These are phyloP conservation scores for Rosa rugosa DNA, from an alignment of 306 rosid genomes.

Conservation along the genomic window DNA sequence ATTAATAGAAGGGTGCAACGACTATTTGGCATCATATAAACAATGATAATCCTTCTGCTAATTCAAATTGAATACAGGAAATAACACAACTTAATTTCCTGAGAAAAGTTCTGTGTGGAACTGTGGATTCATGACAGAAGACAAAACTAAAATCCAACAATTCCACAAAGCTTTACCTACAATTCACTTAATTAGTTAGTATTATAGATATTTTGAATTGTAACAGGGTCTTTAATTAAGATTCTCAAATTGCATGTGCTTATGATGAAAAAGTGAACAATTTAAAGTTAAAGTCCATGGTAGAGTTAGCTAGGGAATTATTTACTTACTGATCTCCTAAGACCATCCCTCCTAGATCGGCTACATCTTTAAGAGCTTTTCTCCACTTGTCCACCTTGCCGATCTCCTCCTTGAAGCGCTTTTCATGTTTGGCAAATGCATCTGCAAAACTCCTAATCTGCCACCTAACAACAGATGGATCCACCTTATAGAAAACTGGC, in stretches of 20 bases:
- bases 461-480: background rate
- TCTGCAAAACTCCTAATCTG: background rate
- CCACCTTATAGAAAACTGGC: background rate
- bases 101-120: too few species aligned
- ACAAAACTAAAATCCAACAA: background rate
- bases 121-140: background rate
- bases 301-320: background rate
- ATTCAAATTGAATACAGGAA: background rate
- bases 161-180: background rate
- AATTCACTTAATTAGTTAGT: background rate
- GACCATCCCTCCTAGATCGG: background rate
- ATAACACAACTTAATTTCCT: too few species aligned
- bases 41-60: background rate
- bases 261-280: background rate
- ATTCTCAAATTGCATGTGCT: background rate
- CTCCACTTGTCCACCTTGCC: background rate
- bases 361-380: background rate
- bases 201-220: background rate
- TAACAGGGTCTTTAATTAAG: background rate
- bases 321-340: constrained; percentile 1
- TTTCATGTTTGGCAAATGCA: background rate
- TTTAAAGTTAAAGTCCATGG: background rate
- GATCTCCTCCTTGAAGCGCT: background rate
- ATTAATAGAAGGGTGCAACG: background rate
- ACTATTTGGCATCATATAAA: background rate